A percentile compares a stretch with the other conserved stretches of the same genome.
These are phyloP conservation scores for Barnettozyma botsteinii DNA, from an alignment of 805 yeast genomes.

Conservation along the genomic window DNA sequence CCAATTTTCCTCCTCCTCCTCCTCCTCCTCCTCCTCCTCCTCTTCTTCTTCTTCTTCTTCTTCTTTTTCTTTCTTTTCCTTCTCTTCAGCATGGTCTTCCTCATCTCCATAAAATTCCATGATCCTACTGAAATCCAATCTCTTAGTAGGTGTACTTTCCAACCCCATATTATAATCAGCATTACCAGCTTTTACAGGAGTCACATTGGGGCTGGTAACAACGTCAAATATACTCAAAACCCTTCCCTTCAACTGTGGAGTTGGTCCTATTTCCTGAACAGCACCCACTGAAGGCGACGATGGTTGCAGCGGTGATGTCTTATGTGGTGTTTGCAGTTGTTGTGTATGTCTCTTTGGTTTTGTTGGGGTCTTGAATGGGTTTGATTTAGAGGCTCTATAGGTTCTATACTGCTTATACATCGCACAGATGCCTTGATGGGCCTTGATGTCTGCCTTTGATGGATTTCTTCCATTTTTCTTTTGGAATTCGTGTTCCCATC, in stretches of 20 bases:
- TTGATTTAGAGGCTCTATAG: neutral
- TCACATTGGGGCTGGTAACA: slow-evolving; percentile 13
- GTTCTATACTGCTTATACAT: slow-evolving; percentile 17
- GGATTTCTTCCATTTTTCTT: slow-evolving; percentile 39
- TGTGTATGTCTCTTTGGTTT: slow-evolving; percentile 5
- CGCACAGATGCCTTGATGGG: slow-evolving; percentile 31
- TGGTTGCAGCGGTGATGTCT: slow-evolving; percentile 18
- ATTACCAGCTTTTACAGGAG: slow-evolving; percentile 12
- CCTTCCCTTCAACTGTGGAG: slow-evolving; percentile 79
- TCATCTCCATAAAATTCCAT: slow-evolving; percentile 8
- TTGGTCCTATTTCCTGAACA: slow-evolving; percentile 61
- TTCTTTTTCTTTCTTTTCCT: neutral
- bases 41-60: neutral
- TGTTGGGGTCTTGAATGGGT: neutral
- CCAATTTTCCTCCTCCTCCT: neutral
- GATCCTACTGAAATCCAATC: slow-evolving; percentile 9
- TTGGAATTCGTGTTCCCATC: slow-evolving; percentile 48
- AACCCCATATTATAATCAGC: neutral
- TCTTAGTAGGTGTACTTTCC: slow-evolving; percentile 9
- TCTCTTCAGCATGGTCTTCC: slow-evolving; percentile 2
- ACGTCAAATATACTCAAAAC: slow-evolving; percentile 66
- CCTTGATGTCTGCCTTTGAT: slow-evolving; percentile 40
- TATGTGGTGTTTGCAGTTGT: slow-evolving; percentile 19
- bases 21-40: too few species aligned
- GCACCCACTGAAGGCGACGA: slow-evolving; percentile 7